Base-by-base conservation (phyloP, 305 asterid species). In the Nicotiana rustica region DNA sequence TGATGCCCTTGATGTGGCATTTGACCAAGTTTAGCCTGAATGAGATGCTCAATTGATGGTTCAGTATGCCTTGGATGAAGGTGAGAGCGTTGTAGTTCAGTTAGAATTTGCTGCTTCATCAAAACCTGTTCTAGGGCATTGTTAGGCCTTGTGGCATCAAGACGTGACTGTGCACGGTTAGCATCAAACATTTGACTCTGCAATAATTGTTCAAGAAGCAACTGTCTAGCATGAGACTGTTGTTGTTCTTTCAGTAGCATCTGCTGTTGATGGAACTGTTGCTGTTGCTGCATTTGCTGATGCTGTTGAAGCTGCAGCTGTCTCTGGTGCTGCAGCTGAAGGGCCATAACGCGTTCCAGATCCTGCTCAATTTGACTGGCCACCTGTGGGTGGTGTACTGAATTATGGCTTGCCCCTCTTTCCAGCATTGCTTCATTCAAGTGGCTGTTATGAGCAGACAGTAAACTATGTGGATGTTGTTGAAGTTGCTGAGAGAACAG, bases 11-110 rank as follows among this genome's bases (percentile, higher is more conserved):
- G 97, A 75, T 91, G 92, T 33, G 97, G 88, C 81, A 89, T 76
- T 85, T 92, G 98, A 86, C 97, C 97, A 88, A 82, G 91, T 70
- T 92, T 94, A 36, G 97, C 91, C 86, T 94, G 98, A 82, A 96
- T 84, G 57, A 92, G 90, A 88, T 93, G 99, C 89, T 96, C 99
- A 80, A 96, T 82, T 66, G 98, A 87, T 79, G 93, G 92, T 80
- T 93, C 98, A 36, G 91, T 81, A 82, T 93, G 96, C 86, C 97
- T 88, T 8, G 93, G 87, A 52, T 91, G 95, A 83, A 85, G 91
- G 65, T 92, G 97, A 33, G 93, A n/a, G 8, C 87, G 95, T 64
- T 94, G 98, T 75, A 93, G 86, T 69, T 94, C 95, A 81, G 84
- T 93, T 8, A 94, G 85, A 66, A 94, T 82, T 81, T 93, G 95